Percentiles rank a stretch among this genome's conserved stretches.
These are phyloP conservation scores for Rosa lucieae DNA, from an alignment of 306 rosid species.

Conservation along the genomic window DNA sequence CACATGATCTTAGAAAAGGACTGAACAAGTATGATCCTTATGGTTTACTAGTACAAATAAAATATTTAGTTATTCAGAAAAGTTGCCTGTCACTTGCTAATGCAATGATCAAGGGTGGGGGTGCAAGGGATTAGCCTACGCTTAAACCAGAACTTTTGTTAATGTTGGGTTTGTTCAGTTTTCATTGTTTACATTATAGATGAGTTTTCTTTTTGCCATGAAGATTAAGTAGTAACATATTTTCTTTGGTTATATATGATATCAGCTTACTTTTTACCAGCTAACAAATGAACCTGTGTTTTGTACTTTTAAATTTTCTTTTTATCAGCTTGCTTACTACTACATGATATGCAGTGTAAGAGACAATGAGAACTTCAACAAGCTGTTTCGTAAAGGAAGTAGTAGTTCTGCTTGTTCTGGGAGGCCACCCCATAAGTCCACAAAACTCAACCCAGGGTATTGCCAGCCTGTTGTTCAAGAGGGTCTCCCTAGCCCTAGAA, in stretches of 20 bases:
- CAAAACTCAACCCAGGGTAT: conserved; percentile 53
- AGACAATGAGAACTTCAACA: background rate
- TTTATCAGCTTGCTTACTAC: background rate
- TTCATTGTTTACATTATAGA: background rate
- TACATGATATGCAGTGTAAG: conserved; percentile 12
- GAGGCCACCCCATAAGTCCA: conserved; percentile 49
- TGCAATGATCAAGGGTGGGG: background rate
- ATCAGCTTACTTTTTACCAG: background rate
- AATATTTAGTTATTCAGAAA: background rate
- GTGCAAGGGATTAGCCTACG: background rate
- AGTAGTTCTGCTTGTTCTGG: conserved; percentile 48
- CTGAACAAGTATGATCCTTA: no score
- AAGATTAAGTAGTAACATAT: background rate
- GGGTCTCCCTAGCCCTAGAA: conserved; percentile 43
- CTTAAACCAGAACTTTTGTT: background rate
- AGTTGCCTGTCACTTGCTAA: background rate
- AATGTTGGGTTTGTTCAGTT: background rate
- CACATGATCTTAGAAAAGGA: background rate
- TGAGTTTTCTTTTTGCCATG: background rate
- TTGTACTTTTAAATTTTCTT: background rate
- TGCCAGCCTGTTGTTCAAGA: conserved; percentile 59
- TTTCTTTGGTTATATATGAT: background rate
- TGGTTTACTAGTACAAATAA: no score
- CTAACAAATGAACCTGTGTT: background rate
- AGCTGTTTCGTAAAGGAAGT: conserved; percentile 34